phyloP scores from a whole-genome alignment of 164 flowering plant genomes.

The Paratinospora sagittata region DNA sequence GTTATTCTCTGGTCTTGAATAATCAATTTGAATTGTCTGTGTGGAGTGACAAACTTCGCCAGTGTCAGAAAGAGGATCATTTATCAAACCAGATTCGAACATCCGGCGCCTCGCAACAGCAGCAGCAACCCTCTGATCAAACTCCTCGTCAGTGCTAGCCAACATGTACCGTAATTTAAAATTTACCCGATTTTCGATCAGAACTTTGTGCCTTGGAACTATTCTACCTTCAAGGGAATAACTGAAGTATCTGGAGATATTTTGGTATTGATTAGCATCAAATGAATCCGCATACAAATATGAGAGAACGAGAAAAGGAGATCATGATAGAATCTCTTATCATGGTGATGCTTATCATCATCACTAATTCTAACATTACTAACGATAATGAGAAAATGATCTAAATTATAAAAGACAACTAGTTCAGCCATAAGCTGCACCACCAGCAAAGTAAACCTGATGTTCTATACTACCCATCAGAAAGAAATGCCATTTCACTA shows the following conservation, averaged over 20 bases:
- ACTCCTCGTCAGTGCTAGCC: conserved; percentile 62
- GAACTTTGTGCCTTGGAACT: conserved; percentile 67
- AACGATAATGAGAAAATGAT: too few relatives aligned
- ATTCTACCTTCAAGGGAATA: conserved; percentile 79
- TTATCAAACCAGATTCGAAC: conserved; percentile 46
- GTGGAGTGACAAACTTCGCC: conserved; percentile 7
- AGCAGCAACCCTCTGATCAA: conserved; percentile 41
- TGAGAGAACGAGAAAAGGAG: too few relatives aligned
- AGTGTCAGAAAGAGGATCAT: conserved; percentile 16
- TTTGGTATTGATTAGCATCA: too few relatives aligned
- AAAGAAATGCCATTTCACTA: too few relatives aligned
- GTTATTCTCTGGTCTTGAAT: neutral
- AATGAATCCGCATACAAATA: too few relatives aligned
- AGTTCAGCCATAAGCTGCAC: too few relatives aligned
- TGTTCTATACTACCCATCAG: too few relatives aligned
- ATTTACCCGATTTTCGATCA: conserved; percentile 67
- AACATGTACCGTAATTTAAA: conserved; percentile 77
- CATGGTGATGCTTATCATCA: too few relatives aligned
- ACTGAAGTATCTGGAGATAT: conserved; percentile 73
- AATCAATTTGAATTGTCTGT: conserved; percentile 6
- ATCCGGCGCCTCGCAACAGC: conserved; percentile 54
- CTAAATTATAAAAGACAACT: too few relatives aligned
- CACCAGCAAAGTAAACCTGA: too few relatives aligned
- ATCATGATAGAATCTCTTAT: too few relatives aligned
- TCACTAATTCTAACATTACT: too few relatives aligned